Base-by-base conservation (phyloP, 2,329 filamentous ascomycete species). In the Sporothrix schenckii region DNA sequence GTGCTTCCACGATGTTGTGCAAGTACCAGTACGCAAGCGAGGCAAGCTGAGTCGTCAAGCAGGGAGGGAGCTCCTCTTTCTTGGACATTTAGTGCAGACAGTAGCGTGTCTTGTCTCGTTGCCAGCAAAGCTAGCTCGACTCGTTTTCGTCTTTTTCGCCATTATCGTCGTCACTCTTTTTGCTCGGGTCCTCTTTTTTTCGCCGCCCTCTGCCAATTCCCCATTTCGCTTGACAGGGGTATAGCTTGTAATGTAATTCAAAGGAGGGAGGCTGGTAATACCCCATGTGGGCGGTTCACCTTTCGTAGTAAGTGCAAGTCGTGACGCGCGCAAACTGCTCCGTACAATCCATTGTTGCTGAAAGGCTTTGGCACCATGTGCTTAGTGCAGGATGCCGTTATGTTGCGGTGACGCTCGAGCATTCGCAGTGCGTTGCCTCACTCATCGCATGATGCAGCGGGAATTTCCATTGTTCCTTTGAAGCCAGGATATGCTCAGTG, bases 81-180 rank as follows among this genome's bases (percentile, higher is more conserved):
- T 14, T 4, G 34, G 34, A 9, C 34, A 34, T 9, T 56, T 67
- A 70, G 69, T 53, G 50, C 63, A 27, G 53, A 49, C 53, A 39
- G 54, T 70, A 66, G 69, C 68, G 68, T 27, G 21, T 6, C 69
- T 61, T 34, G 69, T 52, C 61, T 41, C n/a, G 41, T 34, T 44
- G 66, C 66, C 41, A 47, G 54, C 41, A 34, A 30, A 58, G 41
- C 41, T 68, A 60, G 53, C 53, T 50, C 53, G 24, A 34, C 24
- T 19, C 16, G 14, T 34, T 34, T 63, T n/a, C 24, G 24, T 50
- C 47, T 14, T 30, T 44, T 49, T 44, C n/a, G 34, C 54, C 53
- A 16, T 44, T 68, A 21, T 41, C 49, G 24, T 58, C 44, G 13
- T 58, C 52, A 24, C 63, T 52, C 47, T 66, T 52, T 66, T 52